Evolutionary conservation across 2,329 filamentous ascomycete species (phyloP).

Genomic region (Blastomyces gilchristii): DNA sequence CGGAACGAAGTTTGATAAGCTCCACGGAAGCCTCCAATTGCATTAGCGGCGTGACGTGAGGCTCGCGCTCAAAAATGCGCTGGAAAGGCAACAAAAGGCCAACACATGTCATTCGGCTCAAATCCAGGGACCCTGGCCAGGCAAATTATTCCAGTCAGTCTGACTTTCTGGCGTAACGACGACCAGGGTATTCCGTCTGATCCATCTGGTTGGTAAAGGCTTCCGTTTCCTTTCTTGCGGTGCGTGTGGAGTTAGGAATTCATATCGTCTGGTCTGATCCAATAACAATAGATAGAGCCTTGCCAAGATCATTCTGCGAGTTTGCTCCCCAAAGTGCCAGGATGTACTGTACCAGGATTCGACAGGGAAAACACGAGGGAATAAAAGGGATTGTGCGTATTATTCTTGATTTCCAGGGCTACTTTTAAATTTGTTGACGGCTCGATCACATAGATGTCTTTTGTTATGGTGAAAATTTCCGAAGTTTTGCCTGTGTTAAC

Average conservation of each 20-base stretch:
- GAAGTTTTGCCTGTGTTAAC: background rate
- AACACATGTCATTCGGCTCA: slow-evolving; percentile 1
- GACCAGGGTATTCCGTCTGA: slow-evolving; percentile 3
- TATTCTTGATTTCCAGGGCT: background rate
- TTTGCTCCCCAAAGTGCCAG: background rate
- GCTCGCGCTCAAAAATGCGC: background rate
- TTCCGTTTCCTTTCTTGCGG: background rate
- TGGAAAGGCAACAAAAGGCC: background rate
- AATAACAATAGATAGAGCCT: background rate
- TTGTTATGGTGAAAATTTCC: background rate
- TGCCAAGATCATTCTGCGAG: background rate
- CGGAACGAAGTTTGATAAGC: background rate
- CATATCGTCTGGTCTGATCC: background rate
- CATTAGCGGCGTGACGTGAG: background rate
- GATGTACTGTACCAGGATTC: background rate
- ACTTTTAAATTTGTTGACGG: background rate
- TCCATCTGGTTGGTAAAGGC: slow-evolving; percentile 5
- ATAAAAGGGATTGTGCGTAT: background rate
- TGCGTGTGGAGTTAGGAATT: background rate
- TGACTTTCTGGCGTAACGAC: background rate
- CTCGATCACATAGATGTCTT: background rate
- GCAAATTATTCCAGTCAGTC: background rate
- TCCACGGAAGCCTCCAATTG: too few relatives aligned
- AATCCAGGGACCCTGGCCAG: background rate
- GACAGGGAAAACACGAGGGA: background rate